A percentile compares a stretch with the other conserved stretches of the same genome.
Conservation (phyloP, 345 rosid species). For the Gossypium anomalum region DNA sequence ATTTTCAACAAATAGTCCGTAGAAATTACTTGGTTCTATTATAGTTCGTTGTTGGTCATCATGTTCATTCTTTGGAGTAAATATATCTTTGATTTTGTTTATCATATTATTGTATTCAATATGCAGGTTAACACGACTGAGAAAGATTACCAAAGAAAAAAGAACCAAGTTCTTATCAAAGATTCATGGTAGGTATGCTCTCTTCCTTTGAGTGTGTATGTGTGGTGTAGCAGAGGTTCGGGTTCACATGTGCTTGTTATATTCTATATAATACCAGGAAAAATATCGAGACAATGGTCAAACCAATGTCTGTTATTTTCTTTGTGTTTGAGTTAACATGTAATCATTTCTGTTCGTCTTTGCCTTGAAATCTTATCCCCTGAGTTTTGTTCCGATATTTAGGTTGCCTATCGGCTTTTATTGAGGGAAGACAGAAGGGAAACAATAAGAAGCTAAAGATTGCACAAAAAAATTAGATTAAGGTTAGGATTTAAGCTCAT, state of each 20-base stretch:
- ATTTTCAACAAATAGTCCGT: too few species aligned
- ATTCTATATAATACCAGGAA: not conserved
- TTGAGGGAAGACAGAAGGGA: not conserved
- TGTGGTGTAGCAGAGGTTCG: not conserved
- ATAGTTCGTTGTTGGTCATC: conserved; percentile 49
- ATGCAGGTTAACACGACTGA: conserved; percentile 92
- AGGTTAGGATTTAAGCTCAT: not conserved
- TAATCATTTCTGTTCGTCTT: too few species aligned
- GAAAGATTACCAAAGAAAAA: conserved; percentile 92
- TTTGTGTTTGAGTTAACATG: too few species aligned
- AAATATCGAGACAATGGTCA: not conserved
- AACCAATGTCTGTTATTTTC: not conserved
- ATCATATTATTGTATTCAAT: not conserved
- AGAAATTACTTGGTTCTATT: conserved; percentile 27
- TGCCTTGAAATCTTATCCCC: too few species aligned
- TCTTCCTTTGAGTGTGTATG: not conserved
- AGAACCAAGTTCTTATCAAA: conserved; percentile 95
- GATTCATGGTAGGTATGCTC: conserved; percentile 87
- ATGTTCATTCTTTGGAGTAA: conserved; percentile 73
- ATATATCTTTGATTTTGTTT: conserved; percentile 46
- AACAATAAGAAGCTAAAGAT: not conserved
- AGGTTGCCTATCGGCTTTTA: not conserved
- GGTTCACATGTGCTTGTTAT: not conserved
- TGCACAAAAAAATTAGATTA: not conserved
- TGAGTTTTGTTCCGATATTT: too few species aligned